Evolutionary conservation across 139 green algal species (phyloP).

Genomic region (Helicosporidium sp.): DNA sequence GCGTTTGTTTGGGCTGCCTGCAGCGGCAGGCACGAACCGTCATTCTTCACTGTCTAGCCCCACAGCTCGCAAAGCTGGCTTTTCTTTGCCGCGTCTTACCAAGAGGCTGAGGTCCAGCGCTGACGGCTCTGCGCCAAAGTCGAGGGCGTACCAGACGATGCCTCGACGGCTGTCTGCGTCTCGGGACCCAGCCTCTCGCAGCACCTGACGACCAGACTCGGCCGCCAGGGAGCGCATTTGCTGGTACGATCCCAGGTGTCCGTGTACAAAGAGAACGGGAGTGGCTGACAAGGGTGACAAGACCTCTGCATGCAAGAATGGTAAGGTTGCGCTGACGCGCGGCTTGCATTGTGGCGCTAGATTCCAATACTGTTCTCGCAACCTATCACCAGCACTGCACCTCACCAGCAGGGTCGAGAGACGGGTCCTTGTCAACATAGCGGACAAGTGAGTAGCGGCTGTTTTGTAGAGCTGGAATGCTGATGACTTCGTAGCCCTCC

Average conservation of each 20-base stretch:
- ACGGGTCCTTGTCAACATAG: constrained; percentile 10
- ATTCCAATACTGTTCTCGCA: neutral
- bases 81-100: too few relatives aligned
- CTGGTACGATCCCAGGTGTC: constrained; percentile 13
- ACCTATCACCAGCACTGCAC: neutral
- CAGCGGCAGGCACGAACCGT: too few relatives aligned
- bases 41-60: too few relatives aligned
- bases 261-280: constrained; percentile 15
- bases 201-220: constrained; percentile 6
- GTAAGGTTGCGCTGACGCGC: too few relatives aligned
- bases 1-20: too few relatives aligned
- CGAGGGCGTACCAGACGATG: constrained; percentile 2
- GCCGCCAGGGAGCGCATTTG: constrained; percentile 12
- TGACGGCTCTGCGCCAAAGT: constrained; percentile 6
- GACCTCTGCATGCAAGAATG: too few relatives aligned
- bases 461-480: neutral
- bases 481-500: constrained; percentile 8
- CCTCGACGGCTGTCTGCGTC: neutral
- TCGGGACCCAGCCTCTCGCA: neutral
- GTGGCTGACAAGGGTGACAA: neutral
- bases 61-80: too few relatives aligned
- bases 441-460: constrained; percentile 7
- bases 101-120: constrained; percentile 1
- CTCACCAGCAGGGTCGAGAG: neutral
- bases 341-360: neutral